Evolutionary conservation across 2,329 filamentous ascomycete species (phyloP).

Genomic region (Fusarium poae): DNA sequence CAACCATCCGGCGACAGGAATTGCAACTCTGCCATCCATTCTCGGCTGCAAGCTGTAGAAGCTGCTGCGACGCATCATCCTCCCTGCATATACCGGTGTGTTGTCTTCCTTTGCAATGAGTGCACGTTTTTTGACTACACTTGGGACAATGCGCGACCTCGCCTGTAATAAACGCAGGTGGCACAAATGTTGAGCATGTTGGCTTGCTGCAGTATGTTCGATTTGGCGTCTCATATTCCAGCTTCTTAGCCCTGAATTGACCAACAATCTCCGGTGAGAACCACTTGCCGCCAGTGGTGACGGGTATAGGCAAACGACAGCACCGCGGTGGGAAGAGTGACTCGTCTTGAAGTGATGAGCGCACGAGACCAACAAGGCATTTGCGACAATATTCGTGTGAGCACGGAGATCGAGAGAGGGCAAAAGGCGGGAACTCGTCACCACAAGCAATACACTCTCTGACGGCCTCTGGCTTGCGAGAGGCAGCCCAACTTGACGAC

Average conservation of each 20-base stretch:
- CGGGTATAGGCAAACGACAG: constrained; percentile 59
- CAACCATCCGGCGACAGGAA: constrained; percentile 61
- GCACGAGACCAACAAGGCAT: constrained; percentile 62
- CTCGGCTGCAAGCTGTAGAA: constrained; percentile 56
- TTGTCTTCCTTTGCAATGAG: constrained; percentile 59
- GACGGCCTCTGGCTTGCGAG: no score
- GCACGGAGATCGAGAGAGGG: constrained; percentile 48
- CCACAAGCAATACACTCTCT: no score
- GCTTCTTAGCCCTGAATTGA: constrained; percentile 59
- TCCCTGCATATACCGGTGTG: constrained; percentile 64
- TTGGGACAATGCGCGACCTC: constrained; percentile 57
- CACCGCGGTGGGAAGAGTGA: constrained; percentile 68
- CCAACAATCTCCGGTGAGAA: constrained; percentile 54
- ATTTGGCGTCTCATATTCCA: constrained; percentile 63
- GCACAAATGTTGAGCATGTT: constrained; percentile 64
- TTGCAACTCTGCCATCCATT: constrained; percentile 66
- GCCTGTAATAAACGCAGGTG: constrained; percentile 45
- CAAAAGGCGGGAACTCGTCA: background rate
- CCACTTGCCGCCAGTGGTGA: constrained; percentile 38
- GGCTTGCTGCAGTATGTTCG: constrained; percentile 63
- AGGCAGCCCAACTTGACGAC: no score
- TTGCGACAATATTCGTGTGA: constrained; percentile 64
- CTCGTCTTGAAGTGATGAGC: constrained; percentile 60
- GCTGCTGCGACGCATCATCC: constrained; percentile 56
- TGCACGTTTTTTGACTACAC: constrained; percentile 63